Base-by-base conservation (phyloP, 2,329 filamentous ascomycete species). In the Akanthomyces lecanii region DNA sequence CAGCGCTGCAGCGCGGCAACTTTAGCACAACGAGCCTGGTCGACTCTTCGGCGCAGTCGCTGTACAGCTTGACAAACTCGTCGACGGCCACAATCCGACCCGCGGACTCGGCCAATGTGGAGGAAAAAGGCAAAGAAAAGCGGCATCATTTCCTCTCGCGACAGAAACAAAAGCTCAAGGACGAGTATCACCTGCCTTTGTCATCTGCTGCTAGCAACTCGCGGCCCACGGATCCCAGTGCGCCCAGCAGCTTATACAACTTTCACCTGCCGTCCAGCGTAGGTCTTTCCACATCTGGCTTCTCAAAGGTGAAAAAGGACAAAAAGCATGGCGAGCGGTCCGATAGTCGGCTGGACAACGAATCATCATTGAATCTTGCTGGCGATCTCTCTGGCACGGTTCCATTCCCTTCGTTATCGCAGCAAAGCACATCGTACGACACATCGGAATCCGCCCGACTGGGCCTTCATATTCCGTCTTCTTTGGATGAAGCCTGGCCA, bases 281-380 rank as follows among this genome's bases (percentile, higher is more conserved):
- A 1, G 88, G 84, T 0, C 85, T 87, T 16, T 83, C 81, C 57
- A 83, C 81, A 59, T 83, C 81, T 30, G 80, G 84, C 38, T 96
- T 98, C 72, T 82, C 88, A 44, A 96, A 95, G 76, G 89, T 89
- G 3, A 90, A 95, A 71, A 94, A 90, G 64, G 92, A 97, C 71
- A 96, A 94, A 79, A 89, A 89, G 73, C 88, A 89, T 67, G 88
- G 90, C 66, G 89, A 91, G 66, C 86, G 87, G 67, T 81, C 77
- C 62, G 73, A 79, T 7, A 77, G 73, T 65, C 77, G 78, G 14
- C 74, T 85, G 42, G 81, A 87, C 64, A 86, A 76, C 66, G 82
- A 84, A 77, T 76, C 78, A 21, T 71, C 72, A 54, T 74, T 79
- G 67, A 73, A 72, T 28, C 63, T 78, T 23, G 71, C 73, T 51